A percentile compares a stretch with the other conserved stretches of the same genome.
Conservation (phyloP, 2,329 filamentous ascomycete species). For the Penicillium griseofulvum region DNA sequence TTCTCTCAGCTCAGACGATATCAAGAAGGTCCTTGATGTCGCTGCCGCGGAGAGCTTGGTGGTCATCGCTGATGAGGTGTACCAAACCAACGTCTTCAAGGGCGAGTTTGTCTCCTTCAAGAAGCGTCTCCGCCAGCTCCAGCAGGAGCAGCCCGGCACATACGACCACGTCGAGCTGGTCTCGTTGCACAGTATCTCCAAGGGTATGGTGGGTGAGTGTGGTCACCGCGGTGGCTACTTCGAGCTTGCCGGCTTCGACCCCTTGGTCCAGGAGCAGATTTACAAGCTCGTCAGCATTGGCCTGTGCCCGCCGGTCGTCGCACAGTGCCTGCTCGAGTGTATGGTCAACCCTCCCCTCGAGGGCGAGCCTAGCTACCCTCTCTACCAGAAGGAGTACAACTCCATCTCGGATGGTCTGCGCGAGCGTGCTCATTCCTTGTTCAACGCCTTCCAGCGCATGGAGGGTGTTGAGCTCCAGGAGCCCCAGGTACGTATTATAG, state of each 20-base stretch:
- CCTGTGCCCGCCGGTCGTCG: conserved; percentile 90
- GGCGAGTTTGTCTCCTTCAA: conserved; percentile 97
- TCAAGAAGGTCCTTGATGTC: conserved; percentile 81
- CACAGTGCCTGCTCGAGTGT: conserved; percentile 92
- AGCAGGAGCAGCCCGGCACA: conserved; percentile 68
- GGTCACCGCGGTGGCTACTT: conserved; percentile 98
- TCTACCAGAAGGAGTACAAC: conserved; percentile 84
- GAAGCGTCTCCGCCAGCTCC: conserved; percentile 74
- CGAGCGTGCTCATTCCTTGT: conserved; percentile 77
- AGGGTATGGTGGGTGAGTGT: conserved; percentile 99
- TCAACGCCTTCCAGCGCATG: conserved; percentile 89
- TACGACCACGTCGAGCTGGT: conserved; percentile 86
- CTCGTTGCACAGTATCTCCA: conserved; percentile 89
- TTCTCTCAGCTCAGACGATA: conserved; percentile 72
- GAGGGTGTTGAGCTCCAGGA: conserved; percentile 88
- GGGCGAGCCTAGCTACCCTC: conserved; percentile 78
- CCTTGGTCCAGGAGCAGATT: conserved; percentile 82
- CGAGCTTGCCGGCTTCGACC: conserved; percentile 86
- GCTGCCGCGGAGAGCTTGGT: conserved; percentile 83
- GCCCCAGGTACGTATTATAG: conserved; percentile 58
- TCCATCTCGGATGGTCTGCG: conserved; percentile 75
- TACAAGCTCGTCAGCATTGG: conserved; percentile 99
- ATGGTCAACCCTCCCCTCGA: conserved; percentile 93
- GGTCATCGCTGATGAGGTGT: conserved; percentile 93
- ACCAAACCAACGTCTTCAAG: conserved; percentile 97